phyloP scores from a whole-genome alignment of 768 basidiomycete species.

The Leccinum arenicola region DNA sequence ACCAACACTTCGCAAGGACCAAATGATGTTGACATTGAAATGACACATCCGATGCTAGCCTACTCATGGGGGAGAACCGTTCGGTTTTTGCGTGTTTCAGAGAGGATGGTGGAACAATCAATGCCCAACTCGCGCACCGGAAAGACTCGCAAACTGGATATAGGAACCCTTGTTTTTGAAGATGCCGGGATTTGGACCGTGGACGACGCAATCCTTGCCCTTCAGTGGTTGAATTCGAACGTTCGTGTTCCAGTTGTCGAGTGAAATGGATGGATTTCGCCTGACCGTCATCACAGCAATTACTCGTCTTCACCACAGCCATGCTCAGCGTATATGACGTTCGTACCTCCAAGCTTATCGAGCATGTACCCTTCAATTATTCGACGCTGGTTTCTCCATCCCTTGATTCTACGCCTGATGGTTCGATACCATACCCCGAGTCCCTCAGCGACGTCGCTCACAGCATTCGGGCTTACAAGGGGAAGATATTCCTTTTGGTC shows the following conservation, averaged over 20 bases:
- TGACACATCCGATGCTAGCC: conserved; percentile 63
- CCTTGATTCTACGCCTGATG: conserved; percentile 44
- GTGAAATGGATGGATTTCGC: not conserved
- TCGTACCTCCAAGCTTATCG: conserved; percentile 52
- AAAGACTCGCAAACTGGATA: conserved; percentile 55
- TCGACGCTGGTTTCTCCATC: conserved; percentile 55
- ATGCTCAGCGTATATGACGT: conserved; percentile 72
- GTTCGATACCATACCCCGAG: conserved; percentile 46
- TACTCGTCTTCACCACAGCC: conserved; percentile 55
- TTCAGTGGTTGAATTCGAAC: conserved; percentile 87
- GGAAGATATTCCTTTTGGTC: conserved; percentile 88
- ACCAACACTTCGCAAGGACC: conserved; percentile 30
- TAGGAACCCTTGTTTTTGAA: conserved; percentile 64
- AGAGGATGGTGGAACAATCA: conserved; percentile 51
- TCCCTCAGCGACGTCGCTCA: conserved; percentile 56
- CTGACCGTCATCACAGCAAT: conserved; percentile 49
- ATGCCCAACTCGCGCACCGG: conserved; percentile 54
- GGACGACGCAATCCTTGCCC: conserved; percentile 59
- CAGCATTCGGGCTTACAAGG: conserved; percentile 80
- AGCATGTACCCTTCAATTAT: conserved; percentile 57
- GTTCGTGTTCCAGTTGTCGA: conserved; percentile 53
- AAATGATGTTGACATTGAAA: conserved; percentile 15
- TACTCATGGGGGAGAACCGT: conserved; percentile 82
- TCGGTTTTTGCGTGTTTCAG: conserved; percentile 63
- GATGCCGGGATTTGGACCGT: conserved; percentile 58